Conservation (phyloP, 2,329 filamentous ascomycete genomes). For the Fusarium lateritium region DNA sequence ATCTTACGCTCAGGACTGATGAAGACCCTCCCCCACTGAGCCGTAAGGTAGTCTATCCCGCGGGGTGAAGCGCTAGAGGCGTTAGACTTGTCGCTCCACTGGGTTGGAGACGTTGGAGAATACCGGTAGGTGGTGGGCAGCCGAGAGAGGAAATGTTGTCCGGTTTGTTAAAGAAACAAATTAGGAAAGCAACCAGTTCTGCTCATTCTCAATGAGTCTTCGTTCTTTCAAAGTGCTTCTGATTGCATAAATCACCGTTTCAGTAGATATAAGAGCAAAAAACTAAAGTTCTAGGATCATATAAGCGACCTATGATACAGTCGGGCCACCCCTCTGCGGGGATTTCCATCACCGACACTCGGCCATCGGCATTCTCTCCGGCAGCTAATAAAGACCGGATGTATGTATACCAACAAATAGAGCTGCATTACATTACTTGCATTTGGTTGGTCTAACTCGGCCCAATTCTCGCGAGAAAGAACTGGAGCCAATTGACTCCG, state of each 20-base stretch:
- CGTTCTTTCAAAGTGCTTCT: background rate
- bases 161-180: conserved; percentile 1
- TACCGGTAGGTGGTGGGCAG: background rate
- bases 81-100: conserved; percentile 16
- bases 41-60: conserved; percentile 20
- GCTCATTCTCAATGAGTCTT: background rate
- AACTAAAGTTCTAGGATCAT: background rate
- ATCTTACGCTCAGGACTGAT: background rate
- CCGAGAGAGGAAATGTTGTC: conserved; percentile 24
- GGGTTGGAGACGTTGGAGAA: conserved; percentile 41
- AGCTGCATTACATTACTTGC: conserved; percentile 10
- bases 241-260: no score
- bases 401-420: conserved; percentile 8
- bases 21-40: conserved; percentile 28
- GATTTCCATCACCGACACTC: conserved; percentile 13
- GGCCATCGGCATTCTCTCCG: conserved; percentile 39
- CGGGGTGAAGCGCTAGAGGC: conserved; percentile 33
- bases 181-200: background rate
- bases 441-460: conserved; percentile 1
- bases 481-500: conserved; percentile 6
- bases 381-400: conserved; percentile 19
- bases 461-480: background rate
- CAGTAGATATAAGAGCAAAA: background rate
- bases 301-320: conserved; percentile 10
- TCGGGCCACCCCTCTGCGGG: conserved; percentile 22